Evolutionary conservation across 2,329 filamentous ascomycete genomes (phyloP).

Genomic region (Sarocladiaceae sp.): DNA sequence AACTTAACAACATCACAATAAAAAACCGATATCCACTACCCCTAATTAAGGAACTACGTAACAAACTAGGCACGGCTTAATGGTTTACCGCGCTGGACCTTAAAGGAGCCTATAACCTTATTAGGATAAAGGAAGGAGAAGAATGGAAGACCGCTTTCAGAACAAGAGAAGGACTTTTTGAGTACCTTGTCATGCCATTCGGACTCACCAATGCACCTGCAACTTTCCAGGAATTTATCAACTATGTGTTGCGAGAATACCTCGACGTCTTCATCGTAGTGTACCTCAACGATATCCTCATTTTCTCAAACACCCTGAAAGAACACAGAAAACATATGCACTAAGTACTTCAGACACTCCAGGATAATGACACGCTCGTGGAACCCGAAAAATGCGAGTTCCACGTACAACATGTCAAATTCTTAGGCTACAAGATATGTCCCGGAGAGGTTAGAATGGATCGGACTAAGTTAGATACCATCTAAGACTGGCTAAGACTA

Average conservation of each 20-base stretch:
- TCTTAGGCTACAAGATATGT: too few relatives aligned
- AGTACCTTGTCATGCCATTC: constrained; percentile 27
- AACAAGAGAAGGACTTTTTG: constrained; percentile 23
- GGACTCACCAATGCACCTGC: constrained; percentile 16
- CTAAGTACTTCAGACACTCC: too few relatives aligned
- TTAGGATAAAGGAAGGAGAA: constrained; percentile 24
- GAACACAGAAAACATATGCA: too few relatives aligned
- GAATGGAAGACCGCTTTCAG: constrained; percentile 28
- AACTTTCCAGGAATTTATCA: constrained; percentile 13
- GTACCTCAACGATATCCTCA: constrained; percentile 10
- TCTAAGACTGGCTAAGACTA: too few relatives aligned
- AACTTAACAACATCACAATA: constrained; percentile 20
- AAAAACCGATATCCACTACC: constrained; percentile 19
- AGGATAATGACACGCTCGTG: too few relatives aligned
- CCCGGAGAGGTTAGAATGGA: too few relatives aligned
- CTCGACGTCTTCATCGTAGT: constrained; percentile 1
- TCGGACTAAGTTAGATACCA: too few relatives aligned
- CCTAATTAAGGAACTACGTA: constrained; percentile 19
- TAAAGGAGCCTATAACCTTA: constrained; percentile 21
- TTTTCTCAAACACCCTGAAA: too few relatives aligned
- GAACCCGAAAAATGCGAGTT: too few relatives aligned
- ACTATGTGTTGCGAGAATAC: constrained; percentile 5
- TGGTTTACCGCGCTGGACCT: constrained; percentile 15
- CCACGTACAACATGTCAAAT: too few relatives aligned
- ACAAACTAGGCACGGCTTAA: constrained; percentile 14